Evolutionary conservation across 176 grass and related monocot species (phyloP).

Genomic region (Cenchrus purpureus): DNA sequence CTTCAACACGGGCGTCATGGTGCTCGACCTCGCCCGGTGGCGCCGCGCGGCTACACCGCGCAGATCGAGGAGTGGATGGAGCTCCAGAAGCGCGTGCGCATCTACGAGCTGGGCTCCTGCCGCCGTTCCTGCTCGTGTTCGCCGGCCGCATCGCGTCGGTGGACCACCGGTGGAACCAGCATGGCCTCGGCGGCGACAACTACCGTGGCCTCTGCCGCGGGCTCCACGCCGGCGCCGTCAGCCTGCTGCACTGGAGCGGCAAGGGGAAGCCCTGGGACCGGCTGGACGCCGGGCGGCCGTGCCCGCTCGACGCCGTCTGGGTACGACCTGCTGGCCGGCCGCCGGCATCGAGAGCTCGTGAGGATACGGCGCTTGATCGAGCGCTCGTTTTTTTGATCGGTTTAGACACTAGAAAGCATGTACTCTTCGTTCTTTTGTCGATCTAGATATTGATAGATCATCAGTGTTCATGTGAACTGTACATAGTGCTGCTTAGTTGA

Average conservation of each 20-base stretch:
- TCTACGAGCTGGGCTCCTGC: conserved; percentile 93
- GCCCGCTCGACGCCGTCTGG: conserved; percentile 86
- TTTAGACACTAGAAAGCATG: not conserved
- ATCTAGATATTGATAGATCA: conserved; percentile 3
- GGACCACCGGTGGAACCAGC: conserved; percentile 89
- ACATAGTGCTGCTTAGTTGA: conserved; percentile 29
- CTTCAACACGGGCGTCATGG: conserved; percentile 95
- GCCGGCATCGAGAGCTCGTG: conserved; percentile 52
- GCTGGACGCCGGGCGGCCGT: conserved; percentile 60
- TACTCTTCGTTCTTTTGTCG: conserved; percentile 46
- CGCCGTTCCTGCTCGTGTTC: conserved; percentile 90
- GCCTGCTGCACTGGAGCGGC: conserved; percentile 94
- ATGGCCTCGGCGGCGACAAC: conserved; percentile 92
- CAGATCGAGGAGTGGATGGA: conserved; percentile 93
- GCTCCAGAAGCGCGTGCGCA: conserved; percentile 73
- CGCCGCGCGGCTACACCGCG: conserved; percentile 52
- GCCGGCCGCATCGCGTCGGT: conserved; percentile 70
- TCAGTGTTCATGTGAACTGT: conserved; percentile 40
- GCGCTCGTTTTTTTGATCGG: conserved; percentile 32
- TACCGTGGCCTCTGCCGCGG: conserved; percentile 74
- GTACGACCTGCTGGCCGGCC: conserved; percentile 67
- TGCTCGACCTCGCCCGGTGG: conserved; percentile 74
- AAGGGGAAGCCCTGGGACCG: conserved; percentile 86
- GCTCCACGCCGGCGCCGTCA: conserved; percentile 76
- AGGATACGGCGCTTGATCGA: conserved; percentile 22